Evolutionary conservation across 1,284 basidiomycete genomes (phyloP).

Genomic region (Vanrija humicola): DNA sequence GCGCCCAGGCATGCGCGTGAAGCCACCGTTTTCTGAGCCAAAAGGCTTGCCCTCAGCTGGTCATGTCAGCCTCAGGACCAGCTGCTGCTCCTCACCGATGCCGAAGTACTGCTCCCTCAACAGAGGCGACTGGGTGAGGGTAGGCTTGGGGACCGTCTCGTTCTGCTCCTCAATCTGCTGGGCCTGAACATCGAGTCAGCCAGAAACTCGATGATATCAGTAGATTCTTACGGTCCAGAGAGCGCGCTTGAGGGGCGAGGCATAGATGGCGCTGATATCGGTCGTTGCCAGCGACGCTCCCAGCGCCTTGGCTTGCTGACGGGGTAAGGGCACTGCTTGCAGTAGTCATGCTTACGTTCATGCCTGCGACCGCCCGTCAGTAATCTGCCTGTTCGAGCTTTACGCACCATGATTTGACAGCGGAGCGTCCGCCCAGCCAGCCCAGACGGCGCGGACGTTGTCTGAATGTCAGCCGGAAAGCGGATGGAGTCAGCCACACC

Average conservation of each 20-base stretch:
- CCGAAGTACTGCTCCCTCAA: slow-evolving; percentile 49
- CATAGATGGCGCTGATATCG: slow-evolving; percentile 65
- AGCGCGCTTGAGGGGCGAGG: slow-evolving; percentile 76
- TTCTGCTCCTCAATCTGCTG: slow-evolving; percentile 46
- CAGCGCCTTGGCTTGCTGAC: slow-evolving; percentile 75
- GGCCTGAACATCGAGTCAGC: slow-evolving; percentile 21
- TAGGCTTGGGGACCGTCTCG: slow-evolving; percentile 27
- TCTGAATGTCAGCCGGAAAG: slow-evolving; percentile 21
- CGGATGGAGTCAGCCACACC: slow-evolving; percentile 52
- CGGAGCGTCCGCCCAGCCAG: slow-evolving; percentile 77
- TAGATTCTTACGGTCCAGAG: slow-evolving; percentile 41
- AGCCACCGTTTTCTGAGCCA: slow-evolving; percentile 30
- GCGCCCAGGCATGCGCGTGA: slow-evolving; percentile 34
- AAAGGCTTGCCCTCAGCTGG: slow-evolving; percentile 41
- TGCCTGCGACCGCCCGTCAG: slow-evolving; percentile 52
- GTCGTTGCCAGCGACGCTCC: slow-evolving; percentile 61
- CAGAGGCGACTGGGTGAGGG: slow-evolving; percentile 32
- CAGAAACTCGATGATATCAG: too few species aligned
- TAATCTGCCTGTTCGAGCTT: neutral
- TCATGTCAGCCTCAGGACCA: neutral
- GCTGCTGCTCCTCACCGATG: slow-evolving; percentile 21
- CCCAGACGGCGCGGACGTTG: slow-evolving; percentile 59
- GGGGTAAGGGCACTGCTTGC: neutral
- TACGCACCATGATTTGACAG: slow-evolving; percentile 73
- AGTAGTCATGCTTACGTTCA: slow-evolving; percentile 53